A percentile compares a stretch with the other conserved stretches of the same genome.
Evolutionary conservation across 441 rosid genomes (phyloP).

Genomic region (Pelargonium australe): DNA sequence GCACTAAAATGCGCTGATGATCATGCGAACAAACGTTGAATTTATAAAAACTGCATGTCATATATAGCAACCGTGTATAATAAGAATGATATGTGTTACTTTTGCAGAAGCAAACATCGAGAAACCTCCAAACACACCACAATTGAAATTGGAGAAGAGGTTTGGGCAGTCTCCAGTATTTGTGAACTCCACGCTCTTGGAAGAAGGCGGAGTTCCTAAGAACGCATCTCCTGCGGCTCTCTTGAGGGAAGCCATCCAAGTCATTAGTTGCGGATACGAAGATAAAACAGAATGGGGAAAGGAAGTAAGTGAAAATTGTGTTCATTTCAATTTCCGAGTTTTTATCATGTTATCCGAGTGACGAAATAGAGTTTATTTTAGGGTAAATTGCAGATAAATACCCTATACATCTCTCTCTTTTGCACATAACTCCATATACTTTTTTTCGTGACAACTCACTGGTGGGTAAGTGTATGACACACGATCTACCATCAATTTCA

Average conservation of each 20-base stretch:
- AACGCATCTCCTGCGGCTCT: slow-evolving; percentile 76
- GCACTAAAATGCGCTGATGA: no score
- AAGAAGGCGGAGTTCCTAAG: slow-evolving; percentile 74
- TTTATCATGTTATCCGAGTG: no score
- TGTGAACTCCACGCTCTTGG: slow-evolving; percentile 66
- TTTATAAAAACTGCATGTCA: no score
- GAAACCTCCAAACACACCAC: slow-evolving; percentile 48
- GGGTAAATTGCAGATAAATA: no score
- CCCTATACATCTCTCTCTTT: no score
- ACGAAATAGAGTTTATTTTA: no score
- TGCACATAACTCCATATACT: no score
- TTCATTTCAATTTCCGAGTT: neutral
- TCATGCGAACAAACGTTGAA: no score
- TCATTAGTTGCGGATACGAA: slow-evolving; percentile 94
- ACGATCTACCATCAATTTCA: neutral
- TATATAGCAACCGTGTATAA: neutral
- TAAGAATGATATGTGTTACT: neutral
- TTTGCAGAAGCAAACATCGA: slow-evolving; percentile 50
- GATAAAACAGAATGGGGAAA: slow-evolving; percentile 97
- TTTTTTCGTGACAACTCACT: no score
- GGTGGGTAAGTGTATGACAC: no score
- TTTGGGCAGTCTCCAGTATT: slow-evolving; percentile 92
- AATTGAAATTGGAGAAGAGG: slow-evolving; percentile 74
- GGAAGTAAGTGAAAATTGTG: slow-evolving; percentile 40
- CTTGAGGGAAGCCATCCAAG: slow-evolving; percentile 92